Conservation (phyloP, 805 yeast genomes). For the Wickerhamomyces bovis region DNA sequence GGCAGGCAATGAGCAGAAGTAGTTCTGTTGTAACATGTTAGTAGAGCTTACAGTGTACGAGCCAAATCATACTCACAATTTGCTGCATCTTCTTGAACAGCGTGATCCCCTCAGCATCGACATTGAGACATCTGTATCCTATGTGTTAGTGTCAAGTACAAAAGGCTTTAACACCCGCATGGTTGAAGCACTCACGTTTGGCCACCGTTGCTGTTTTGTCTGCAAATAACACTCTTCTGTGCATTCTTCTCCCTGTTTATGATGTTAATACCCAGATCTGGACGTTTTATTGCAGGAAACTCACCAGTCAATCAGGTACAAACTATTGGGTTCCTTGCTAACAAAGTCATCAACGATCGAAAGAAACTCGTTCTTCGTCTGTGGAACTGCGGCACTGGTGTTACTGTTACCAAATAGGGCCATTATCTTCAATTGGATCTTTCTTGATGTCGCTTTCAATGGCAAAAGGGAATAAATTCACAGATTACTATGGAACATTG, state of each 20-base stretch:
- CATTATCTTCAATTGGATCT: not conserved
- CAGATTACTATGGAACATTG: too few species aligned
- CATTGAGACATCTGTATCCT: slow-evolving; percentile 36
- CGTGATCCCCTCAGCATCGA: slow-evolving; percentile 34
- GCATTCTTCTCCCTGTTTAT: slow-evolving; percentile 12
- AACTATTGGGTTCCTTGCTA: slow-evolving; percentile 9
- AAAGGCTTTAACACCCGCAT: too few species aligned
- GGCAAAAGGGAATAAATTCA: too few species aligned
- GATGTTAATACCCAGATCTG: not conserved
- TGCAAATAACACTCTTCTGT: slow-evolving; percentile 38
- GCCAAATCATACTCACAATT: slow-evolving; percentile 19
- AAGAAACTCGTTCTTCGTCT: slow-evolving; percentile 2
- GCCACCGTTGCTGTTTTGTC: slow-evolving; percentile 37
- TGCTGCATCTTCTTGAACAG: slow-evolving; percentile 45
- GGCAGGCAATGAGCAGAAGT: slow-evolving; percentile 44
- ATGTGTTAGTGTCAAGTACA: not conserved
- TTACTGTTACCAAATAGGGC: not conserved
- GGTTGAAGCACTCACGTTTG: slow-evolving; percentile 27
- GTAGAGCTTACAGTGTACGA: not conserved
- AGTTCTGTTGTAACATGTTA: slow-evolving; percentile 26
- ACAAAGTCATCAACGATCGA: slow-evolving; percentile 11
- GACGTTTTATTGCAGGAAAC: slow-evolving; percentile 1
- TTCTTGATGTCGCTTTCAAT: not conserved
- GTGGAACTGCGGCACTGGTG: not conserved
- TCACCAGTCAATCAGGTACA: slow-evolving; percentile 22